phyloP scores from a whole-genome alignment of 331 rosid genomes.

The Dryas integrifolia region DNA sequence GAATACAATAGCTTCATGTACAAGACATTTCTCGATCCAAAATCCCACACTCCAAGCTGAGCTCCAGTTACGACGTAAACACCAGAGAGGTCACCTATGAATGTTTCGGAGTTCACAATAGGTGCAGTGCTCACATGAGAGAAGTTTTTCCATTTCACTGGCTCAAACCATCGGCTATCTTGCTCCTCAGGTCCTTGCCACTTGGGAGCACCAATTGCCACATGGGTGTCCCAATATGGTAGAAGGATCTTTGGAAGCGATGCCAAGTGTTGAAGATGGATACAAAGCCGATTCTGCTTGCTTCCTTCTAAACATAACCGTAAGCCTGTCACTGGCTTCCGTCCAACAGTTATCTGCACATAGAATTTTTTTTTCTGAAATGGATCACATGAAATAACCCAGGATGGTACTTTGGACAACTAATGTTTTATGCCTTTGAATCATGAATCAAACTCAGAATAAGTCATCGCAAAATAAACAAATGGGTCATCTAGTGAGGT shows the following conservation, averaged over 20 bases:
- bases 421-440: background rate
- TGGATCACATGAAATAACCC: background rate
- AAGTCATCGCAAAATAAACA: background rate
- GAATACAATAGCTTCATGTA: slow-evolving; percentile 87
- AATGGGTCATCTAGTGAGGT: background rate
- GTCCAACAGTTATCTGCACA: slow-evolving; percentile 84
- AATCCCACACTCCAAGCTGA: slow-evolving; percentile 97
- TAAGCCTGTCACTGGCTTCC: slow-evolving; percentile 84
- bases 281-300: slow-evolving; percentile 68
- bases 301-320: slow-evolving; percentile 70
- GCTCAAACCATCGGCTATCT: slow-evolving; percentile 96
- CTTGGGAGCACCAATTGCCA: slow-evolving; percentile 92
- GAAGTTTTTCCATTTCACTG: slow-evolving; percentile 88
- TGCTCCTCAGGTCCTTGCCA: slow-evolving; percentile 97
- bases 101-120: slow-evolving; percentile 71
- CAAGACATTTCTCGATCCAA: slow-evolving; percentile 76
- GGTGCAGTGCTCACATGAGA: slow-evolving; percentile 97
- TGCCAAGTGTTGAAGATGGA: slow-evolving; percentile 75
- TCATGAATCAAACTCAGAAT: background rate
- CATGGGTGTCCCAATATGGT: slow-evolving; percentile 78
- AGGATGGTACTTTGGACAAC: background rate
- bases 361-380: background rate
- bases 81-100: slow-evolving; percentile 64
- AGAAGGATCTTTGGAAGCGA: slow-evolving; percentile 82
- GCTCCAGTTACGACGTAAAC: slow-evolving; percentile 83